Percentiles rank a stretch among this genome's conserved stretches.
phyloP scores from a whole-genome alignment of 1,139 yeast genomes.

The Kodamaea suecica region DNA sequence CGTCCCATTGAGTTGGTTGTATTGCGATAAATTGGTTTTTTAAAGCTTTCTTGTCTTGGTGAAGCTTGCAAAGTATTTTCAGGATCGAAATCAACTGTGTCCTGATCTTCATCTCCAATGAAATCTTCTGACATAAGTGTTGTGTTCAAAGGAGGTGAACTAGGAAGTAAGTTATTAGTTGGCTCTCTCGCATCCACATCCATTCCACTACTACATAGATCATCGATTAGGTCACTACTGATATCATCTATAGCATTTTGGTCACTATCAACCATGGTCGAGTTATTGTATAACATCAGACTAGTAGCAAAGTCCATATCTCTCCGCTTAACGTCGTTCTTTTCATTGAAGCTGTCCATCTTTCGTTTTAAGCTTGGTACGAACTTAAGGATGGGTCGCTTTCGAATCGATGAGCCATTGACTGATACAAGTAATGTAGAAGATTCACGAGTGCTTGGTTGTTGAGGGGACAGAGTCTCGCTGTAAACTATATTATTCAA shows the following conservation, averaged over 20 bases:
- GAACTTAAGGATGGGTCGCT: conserved; percentile 10
- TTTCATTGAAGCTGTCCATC: conserved; percentile 46
- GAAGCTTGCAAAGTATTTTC: conserved; percentile 11
- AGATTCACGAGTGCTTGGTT: background rate
- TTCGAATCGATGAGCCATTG: conserved; percentile 1
- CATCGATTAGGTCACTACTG: conserved; percentile 11
- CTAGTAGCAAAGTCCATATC: conserved; percentile 17
- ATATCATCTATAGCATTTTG: conserved; percentile 12
- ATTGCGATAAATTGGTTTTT: conserved; percentile 11
- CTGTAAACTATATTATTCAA: background rate
- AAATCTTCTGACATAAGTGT: conserved; percentile 4
- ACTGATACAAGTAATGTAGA: background rate
- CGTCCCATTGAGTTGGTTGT: conserved; percentile 3
- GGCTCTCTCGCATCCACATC: conserved; percentile 3
- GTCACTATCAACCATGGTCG: conserved; percentile 8
- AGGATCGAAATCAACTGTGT: conserved; percentile 19
- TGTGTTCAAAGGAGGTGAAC: conserved; percentile 11
- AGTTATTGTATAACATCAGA: conserved; percentile 4
- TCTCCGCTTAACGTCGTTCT: conserved; percentile 41
- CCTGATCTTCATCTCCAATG: conserved; percentile 14
- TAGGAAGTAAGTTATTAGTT: conserved; percentile 7
- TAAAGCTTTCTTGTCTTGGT: conserved; percentile 5
- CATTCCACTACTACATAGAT: conserved; percentile 9
- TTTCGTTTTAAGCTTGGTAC: conserved; percentile 42
- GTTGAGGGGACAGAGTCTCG: conserved; percentile 5